Evolutionary conservation across 192 early-diverging fungal genomes (phyloP), one percentile per base, ranked within the genome.

Genomic region (Podila epigama): DNA sequence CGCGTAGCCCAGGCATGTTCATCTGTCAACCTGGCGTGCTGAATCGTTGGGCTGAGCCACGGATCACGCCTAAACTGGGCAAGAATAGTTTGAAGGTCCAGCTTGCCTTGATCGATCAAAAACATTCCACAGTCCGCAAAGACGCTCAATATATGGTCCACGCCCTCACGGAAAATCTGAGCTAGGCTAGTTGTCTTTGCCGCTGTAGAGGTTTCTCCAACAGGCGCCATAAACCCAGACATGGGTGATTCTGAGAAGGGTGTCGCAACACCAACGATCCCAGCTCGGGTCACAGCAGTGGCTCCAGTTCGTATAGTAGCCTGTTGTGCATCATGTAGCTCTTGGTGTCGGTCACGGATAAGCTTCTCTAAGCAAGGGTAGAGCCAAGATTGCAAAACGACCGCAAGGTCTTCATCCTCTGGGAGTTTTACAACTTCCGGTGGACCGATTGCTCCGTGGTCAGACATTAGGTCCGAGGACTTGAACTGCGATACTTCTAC

Each of bases 1-100:
- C 61, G 60, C 2, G 60, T 68, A 31, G 73, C 65, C 73, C 73
- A 77, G 1, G 48, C 34, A 11, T 68, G 39, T 44, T 68, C 51
- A 20, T 77, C 66, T 28, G 63, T 44, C 11, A 63, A 41, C 22
- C 58, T 40, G 50, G 31, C 40, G 31, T 50, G 41, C 16, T 64
- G 73, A 10, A 68, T 52, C 60, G 54, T 58, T 2, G 59, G 56
- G 50, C 40, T 63, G 25, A 51, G 22, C 55, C 58, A 77, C 0
- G 48, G 16, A 27, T 68, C 51, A 18, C 39, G 34, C 32, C 51
- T 52, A 28, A 68, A 77, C 11, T 53, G 2, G 3, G 20, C 39
- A 1, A 32, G n/a, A 11, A 63, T n/a, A 0, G 61, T 48, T 3
- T 42, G 32, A 35, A 77, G 41, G 7, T n/a, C 50, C 3, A 41